A percentile compares a stretch with the other conserved stretches of the same genome.
These are phyloP conservation scores for Ceriops decandra DNA, from an alignment of 345 rosid genomes.

Conservation along the genomic window DNA sequence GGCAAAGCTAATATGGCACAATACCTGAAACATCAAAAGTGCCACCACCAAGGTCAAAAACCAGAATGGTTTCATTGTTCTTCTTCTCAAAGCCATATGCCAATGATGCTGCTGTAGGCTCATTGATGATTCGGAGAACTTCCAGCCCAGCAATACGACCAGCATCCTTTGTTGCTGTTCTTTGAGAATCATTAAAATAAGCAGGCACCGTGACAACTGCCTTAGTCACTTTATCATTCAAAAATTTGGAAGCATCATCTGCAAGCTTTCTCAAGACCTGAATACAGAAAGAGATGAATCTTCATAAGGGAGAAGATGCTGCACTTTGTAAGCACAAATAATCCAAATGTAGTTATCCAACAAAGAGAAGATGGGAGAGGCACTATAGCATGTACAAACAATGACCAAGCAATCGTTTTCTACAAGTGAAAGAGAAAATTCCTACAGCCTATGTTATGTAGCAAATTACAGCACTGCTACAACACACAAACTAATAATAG, in stretches of 20 bases:
- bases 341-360: no score
- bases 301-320: no score
- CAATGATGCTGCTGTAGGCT: constrained; percentile 93
- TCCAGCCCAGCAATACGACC: constrained; percentile 39
- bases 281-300: no score
- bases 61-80: constrained; percentile 86
- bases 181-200: constrained; percentile 44
- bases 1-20: no score
- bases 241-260: constrained; percentile 73
- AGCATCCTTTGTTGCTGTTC: constrained; percentile 95
- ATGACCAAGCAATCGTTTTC: no score
- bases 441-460: no score
- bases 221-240: constrained; percentile 31
- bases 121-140: constrained; percentile 79
- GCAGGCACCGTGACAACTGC: constrained; percentile 35
- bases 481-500: no score
- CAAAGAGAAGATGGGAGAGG: no score
- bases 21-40: constrained; percentile 98
- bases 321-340: no score
- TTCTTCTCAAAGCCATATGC: constrained; percentile 97
- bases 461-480: no score
- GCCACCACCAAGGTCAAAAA: constrained; percentile 99
- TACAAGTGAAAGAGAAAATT: no score
- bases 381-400: no score
- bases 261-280: constrained; percentile 95